Base-by-base conservation (phyloP, 2,329 filamentous ascomycete genomes). In the Penicillium brasilianum region DNA sequence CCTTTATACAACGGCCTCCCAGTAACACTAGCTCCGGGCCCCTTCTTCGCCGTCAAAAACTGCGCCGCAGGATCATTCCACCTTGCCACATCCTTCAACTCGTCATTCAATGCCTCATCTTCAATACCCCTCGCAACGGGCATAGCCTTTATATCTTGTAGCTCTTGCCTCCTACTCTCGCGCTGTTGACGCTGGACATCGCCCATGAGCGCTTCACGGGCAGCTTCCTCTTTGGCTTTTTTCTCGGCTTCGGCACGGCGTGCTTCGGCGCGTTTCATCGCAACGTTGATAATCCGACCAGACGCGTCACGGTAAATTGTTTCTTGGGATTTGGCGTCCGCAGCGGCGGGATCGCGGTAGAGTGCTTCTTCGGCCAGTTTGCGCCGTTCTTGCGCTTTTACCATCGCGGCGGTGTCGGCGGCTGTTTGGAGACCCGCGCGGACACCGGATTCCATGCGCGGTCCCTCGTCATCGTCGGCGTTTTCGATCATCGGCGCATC, bases 261-360 rank as follows among this genome's bases (percentile, higher is more conserved):
- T 54, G 91, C 90, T 76, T 97, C 93, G 20, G 92, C 93, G 25
- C 93, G 86, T 77, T 92, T 92, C 90, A 97, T 92, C 18, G 89
- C 88, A 25, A 98, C 87, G 72, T 99, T 96, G 65, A 99, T 93
- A 58, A 96, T 89, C n/a, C 93, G 86, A 13, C 95, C 95, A 3
- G 91, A 95, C 11, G 96, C 95, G 78, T 99, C 95, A 69, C 95
- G 90, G 76, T 98, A 97, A 25, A 97, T 93, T 0, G 94, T 96
- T 78, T 97, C 92, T 70, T 89, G 85, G 34, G 86, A 85, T 59
- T 78, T 74, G 0, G 75, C 79, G 50, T 75, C 76, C 46, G 76
- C 72, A 52, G 70, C 75, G 37, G 68, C 70, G 14, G 63, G 80
- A 60, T 79, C 82, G 36, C 77, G 69, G 54, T 70, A 74, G 53